Base-by-base conservation (phyloP, 176 grass and related monocot genomes). In the Triticum monococcum region DNA sequence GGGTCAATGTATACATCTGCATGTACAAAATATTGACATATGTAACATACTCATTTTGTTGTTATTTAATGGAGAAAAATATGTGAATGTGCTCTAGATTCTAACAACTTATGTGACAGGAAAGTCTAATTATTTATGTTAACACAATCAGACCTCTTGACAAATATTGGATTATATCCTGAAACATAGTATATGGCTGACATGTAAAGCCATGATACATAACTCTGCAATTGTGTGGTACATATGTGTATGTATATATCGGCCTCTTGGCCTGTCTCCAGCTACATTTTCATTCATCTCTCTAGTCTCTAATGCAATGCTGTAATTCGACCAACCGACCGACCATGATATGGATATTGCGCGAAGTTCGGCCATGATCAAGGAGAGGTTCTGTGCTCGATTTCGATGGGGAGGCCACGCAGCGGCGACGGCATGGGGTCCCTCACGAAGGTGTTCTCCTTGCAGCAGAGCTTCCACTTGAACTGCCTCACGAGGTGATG, bases 381-480 rank as follows among this genome's bases (percentile, higher is more conserved):
- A 26, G 50, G 33, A 30, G 32, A 12, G n/a, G 11, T 32, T 12
- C 1, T 83, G 5, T n/a, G 36, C 76, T 86, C 73, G 5, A 92
- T 69, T 25, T 86, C 25, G 2, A 92, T n/a, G 1, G 90, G 90
- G 8, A 92, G 87, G 0, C 90, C 87, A 13, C 75, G 46, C 5
- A 37, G 45, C 31, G 87, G 87, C 23, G 84, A 68, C 31, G 83
- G 90, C 83, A 92, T 83, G 28, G 83, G 90, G 38, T 92, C 74
- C 46, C 87, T 89, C 6, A 36, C 74, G 31, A 92, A 89, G 4
- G 75, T 83, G 31, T 89, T 78, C 0, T 89, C 84, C 75, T 80
- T 68, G 76, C 64, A 74, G 66, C 86, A 91, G 22, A 94, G 84
- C 72, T 65, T 86, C 89, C 92, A 91, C 3, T 72, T 83, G 84